A percentile compares a stretch with the other conserved stretches of the same genome.
Conservation (phyloP, 768 basidiomycete genomes). For the Kwoniella botswanensis region DNA sequence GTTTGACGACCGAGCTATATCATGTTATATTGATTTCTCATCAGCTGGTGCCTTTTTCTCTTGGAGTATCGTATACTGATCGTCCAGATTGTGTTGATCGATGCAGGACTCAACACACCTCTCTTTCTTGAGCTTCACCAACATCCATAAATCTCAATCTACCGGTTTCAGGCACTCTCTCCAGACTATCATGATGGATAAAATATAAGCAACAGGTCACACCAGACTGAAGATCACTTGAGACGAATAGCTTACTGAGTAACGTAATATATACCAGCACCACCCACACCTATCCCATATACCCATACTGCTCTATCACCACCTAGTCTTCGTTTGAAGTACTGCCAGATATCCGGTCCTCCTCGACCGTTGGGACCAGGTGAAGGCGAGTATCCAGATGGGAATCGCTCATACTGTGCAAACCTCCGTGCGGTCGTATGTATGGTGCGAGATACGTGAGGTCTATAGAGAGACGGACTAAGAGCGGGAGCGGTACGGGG, state of each 20-base stretch:
- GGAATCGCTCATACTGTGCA: conserved; percentile 51
- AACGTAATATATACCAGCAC: conserved; percentile 52
- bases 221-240: no score
- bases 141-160: conserved; percentile 88
- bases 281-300: conserved; percentile 49
- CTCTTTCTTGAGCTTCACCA: conserved; percentile 65
- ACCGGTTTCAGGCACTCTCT: conserved; percentile 83
- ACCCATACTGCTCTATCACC: conserved; percentile 52
- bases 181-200: conserved; percentile 73
- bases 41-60: conserved; percentile 50
- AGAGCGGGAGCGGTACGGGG: no score
- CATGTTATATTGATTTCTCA: no score
- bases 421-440: conserved; percentile 5
- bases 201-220: no score
- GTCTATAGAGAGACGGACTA: no score
- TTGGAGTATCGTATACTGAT: not conserved
- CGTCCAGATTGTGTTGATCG: conserved; percentile 58
- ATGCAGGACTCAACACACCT: conserved; percentile 59
- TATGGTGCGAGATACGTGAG: conserved; percentile 2
- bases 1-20: conserved; percentile 49
- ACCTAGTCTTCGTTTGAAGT: conserved; percentile 43
- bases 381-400: conserved; percentile 16
- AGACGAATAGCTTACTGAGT: conserved; percentile 54
- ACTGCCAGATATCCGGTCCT: conserved; percentile 30
- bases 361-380: conserved; percentile 26